These are phyloP conservation scores for Gymnopilus dilepis DNA, from an alignment of 768 basidiomycete species.

Conservation along the genomic window DNA sequence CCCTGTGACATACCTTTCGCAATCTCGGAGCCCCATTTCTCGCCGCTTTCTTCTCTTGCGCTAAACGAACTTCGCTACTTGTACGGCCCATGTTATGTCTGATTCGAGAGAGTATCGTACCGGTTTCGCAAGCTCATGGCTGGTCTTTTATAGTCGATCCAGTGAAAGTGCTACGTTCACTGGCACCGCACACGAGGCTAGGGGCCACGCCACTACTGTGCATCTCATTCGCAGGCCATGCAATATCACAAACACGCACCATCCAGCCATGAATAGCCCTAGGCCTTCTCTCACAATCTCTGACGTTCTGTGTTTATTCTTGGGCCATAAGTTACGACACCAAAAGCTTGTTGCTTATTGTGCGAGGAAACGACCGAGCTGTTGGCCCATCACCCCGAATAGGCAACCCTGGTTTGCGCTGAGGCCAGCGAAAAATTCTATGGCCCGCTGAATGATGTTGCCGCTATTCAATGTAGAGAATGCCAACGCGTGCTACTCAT, in stretches of 20 bases:
- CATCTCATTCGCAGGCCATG: constrained; percentile 8
- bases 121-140: background rate
- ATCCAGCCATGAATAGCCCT: constrained; percentile 10
- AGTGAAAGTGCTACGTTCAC: background rate
- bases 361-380: background rate
- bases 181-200: constrained; percentile 24
- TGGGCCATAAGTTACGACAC: background rate
- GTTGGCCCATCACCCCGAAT: background rate
- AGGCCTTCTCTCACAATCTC: background rate
- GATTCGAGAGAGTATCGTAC: background rate
- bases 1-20: constrained; percentile 27
- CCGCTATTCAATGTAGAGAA: background rate
- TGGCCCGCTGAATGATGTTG: constrained; percentile 5
- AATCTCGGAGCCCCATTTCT: constrained; percentile 8
- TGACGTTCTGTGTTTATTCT: background rate
- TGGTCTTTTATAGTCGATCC: constrained; percentile 7
- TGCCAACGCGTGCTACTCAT: background rate
- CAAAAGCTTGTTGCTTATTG: background rate
- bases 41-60: background rate
- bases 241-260: constrained; percentile 23
- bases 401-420: background rate
- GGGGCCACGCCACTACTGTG: constrained; percentile 18
- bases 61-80: background rate
- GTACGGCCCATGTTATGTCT: constrained; percentile 1
- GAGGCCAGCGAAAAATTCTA: background rate